These are phyloP conservation scores for Cicer yamashitae DNA, from an alignment of 306 rosid species.

Conservation along the genomic window DNA sequence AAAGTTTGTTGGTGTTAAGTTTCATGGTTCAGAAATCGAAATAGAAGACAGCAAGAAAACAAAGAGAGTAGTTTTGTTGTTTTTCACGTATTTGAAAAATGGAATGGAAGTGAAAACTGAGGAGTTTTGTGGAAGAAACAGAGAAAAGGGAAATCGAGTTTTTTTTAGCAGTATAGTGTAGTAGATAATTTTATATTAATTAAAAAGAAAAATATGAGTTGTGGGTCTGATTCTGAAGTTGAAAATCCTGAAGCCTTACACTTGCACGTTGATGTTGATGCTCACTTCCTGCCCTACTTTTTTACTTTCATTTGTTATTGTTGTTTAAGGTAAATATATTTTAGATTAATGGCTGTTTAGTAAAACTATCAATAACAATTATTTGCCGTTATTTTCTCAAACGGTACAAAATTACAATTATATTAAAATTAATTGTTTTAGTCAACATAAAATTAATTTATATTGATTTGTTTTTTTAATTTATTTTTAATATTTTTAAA, in stretches of 20 bases:
- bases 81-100: constrained; percentile 42
- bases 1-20: constrained; percentile 57
- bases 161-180: background rate
- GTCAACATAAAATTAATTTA: no score
- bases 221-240: constrained; percentile 43
- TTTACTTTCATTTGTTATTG: background rate
- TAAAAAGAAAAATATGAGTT: constrained; percentile 9
- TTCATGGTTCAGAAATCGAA: constrained; percentile 60
- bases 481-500: no score
- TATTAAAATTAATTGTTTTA: no score
- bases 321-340: no score
- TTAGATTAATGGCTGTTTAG: no score
- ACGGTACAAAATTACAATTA: no score
- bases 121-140: constrained; percentile 36
- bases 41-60: constrained; percentile 27
- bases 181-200: background rate
- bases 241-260: background rate
- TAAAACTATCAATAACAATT: no score
- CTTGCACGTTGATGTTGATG: constrained; percentile 30
- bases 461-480: no score
- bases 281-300: constrained; percentile 21
- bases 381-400: no score
- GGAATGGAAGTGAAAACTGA: constrained; percentile 30
- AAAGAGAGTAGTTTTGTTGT: background rate
- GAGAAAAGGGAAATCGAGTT: constrained; percentile 35